Conservation (phyloP, 2,329 filamentous ascomycete species). For the Xylariales sp. region DNA sequence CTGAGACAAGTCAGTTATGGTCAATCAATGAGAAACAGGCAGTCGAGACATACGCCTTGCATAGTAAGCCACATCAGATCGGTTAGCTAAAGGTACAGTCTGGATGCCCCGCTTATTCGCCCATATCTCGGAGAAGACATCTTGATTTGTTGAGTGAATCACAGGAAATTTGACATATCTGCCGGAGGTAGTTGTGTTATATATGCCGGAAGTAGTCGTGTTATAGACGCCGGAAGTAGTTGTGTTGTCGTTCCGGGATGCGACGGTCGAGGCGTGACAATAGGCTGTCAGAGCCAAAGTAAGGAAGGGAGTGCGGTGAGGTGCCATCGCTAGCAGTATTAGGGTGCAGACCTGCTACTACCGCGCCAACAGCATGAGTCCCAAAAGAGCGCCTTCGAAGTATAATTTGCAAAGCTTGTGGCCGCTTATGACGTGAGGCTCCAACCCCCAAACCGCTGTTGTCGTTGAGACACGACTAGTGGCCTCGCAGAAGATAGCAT, state of each 20-base stretch:
- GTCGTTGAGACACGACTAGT: too few species aligned
- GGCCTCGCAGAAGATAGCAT: neutral
- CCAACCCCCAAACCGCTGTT: too few species aligned
- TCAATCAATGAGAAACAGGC: neutral
- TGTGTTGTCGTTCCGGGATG: too few species aligned
- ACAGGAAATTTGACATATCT: slow-evolving; percentile 35
- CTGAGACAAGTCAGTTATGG: slow-evolving; percentile 22
- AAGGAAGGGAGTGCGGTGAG: slow-evolving; percentile 11
- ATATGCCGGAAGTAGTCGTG: too few species aligned
- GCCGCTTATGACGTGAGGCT: too few species aligned
- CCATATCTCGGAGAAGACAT: slow-evolving; percentile 35
- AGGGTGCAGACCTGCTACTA: neutral
- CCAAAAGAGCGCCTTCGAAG: neutral
- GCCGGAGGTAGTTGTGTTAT: neutral
- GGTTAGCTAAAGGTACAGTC: slow-evolving; percentile 42
- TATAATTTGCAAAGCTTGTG: neutral
- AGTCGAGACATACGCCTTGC: slow-evolving; percentile 35
- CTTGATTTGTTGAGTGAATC: slow-evolving; percentile 37
- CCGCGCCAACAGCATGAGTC: slow-evolving; percentile 10
- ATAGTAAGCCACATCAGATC: slow-evolving; percentile 51
- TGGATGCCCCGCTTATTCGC: slow-evolving; percentile 30
- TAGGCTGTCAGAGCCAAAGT: slow-evolving; percentile 18
- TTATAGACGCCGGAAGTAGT: too few species aligned
- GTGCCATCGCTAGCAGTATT: slow-evolving; percentile 4
- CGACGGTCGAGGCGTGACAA: slow-evolving; percentile 12